Base-by-base conservation (phyloP, 2,329 filamentous ascomycete species). In the Monilinia laxa region DNA sequence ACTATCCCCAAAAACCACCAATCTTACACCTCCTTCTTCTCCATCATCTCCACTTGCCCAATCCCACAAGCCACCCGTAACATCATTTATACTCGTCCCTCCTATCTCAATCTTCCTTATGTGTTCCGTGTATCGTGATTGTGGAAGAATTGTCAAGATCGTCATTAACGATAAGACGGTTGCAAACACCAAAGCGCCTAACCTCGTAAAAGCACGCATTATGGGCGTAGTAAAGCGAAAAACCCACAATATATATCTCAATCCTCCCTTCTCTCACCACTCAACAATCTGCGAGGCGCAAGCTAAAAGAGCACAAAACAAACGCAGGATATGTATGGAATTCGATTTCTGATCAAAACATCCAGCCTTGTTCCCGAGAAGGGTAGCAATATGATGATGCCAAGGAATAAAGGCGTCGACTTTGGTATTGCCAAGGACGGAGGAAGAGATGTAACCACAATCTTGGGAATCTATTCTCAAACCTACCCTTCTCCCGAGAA, bases 1-100 rank as follows among this genome's bases (percentile, higher is more conserved):
- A 35, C 70, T 72, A 64, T 76, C 75, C 3, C 75, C 75, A 67
- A 76, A 76, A 56, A 76, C 70, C 6, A 76, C 73, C 49, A 76
- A 55, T 42, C 72, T 67, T 11, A 72, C 38, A 2, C 70, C 70
- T 16, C 64, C 68, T 6, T 57, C 54, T 25, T 67, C 64, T 7
- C 63, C 64, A 40, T 63, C 64, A 56, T 66, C 67, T 10, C 67
- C 64, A 38, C 54, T 38, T 1, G 65, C 69, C 73, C 72, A 75
- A 25, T 62, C 66, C 72, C 71, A 74, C 9, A 72, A 35, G 20
- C 55, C 35, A 47, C 63, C 60, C 10, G 64, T 53, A 31, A 71
- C 68, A 35, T 68, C 65, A 51, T 72, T 70, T 2, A 73, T 16
- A 28, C 53, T 62, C 18, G 68, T 68, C 1, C 65, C 66, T 7